These are phyloP conservation scores for Teunomyces lycoperdinae DNA, from an alignment of 805 yeast species.

Conservation along the genomic window DNA sequence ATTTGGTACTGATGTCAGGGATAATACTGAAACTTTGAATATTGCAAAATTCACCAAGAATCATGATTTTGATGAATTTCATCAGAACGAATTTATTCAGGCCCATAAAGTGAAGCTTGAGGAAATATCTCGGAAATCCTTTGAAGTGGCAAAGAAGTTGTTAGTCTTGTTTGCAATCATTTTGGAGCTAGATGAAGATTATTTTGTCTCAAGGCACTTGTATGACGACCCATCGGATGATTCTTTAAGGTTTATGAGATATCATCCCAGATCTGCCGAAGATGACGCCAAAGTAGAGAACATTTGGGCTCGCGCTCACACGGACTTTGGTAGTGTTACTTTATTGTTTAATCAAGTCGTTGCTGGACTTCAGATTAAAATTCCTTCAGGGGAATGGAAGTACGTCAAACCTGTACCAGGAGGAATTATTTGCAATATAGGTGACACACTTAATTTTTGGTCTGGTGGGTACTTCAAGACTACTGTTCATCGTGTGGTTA, in stretches of 20 bases:
- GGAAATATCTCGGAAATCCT: conserved; percentile 19
- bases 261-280: conserved; percentile 24
- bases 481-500: conserved; percentile 32
- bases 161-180: conserved; percentile 31
- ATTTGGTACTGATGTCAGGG: conserved; percentile 26
- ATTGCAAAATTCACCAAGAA: conserved; percentile 30
- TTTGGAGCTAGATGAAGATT: conserved; percentile 31
- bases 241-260: conserved; percentile 32
- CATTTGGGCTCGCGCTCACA: conserved; percentile 34
- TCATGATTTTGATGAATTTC: conserved; percentile 15
- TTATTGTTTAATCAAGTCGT: conserved; percentile 33
- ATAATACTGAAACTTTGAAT: conserved; percentile 29
- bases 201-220: conserved; percentile 27
- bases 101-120: conserved; percentile 19
- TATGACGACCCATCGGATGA: conserved; percentile 35
- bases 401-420: conserved; percentile 31
- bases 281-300: conserved; percentile 30
- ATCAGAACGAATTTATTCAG: conserved; percentile 20
- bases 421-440: conserved; percentile 33
- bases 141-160: conserved; percentile 22
- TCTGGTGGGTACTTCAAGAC: conserved; percentile 35
- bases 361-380: conserved; percentile 32
- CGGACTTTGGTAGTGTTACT: conserved; percentile 37
- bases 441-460: conserved; percentile 34
- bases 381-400: conserved; percentile 29